phyloP scores from a whole-genome alignment of 495 filamentous ascomycete species.

The Copromyces sp. region DNA sequence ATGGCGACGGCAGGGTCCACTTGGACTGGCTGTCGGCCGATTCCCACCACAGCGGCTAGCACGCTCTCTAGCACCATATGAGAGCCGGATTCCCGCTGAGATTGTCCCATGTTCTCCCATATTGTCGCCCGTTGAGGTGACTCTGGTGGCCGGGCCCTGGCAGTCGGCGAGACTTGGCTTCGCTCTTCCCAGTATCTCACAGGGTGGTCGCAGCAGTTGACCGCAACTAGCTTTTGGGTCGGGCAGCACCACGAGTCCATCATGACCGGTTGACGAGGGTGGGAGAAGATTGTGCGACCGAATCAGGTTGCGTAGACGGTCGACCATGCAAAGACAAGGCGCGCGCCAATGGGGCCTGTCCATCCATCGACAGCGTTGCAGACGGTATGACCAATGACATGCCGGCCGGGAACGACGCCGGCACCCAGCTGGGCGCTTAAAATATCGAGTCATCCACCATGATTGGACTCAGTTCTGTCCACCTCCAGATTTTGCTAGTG shows the following conservation, averaged over 20 bases:
- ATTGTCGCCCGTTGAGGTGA: not conserved
- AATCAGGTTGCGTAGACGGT: constrained; percentile 15
- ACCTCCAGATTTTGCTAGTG: not conserved
- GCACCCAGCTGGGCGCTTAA: constrained; percentile 24
- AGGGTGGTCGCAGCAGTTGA: not conserved
- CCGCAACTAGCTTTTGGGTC: constrained; percentile 6
- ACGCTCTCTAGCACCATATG: not conserved
- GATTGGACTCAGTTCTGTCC: constrained; percentile 12
- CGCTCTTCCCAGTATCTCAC: not conserved
- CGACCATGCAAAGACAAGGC: constrained; percentile 18
- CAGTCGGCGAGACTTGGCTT: not conserved
- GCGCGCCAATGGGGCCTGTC: constrained; percentile 22
- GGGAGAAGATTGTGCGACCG: not conserved
- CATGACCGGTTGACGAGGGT: constrained; percentile 1
- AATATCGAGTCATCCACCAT: constrained; percentile 11
- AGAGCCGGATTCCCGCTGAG: constrained; percentile 1
- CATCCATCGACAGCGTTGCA: constrained; percentile 7
- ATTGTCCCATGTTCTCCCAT: not conserved
- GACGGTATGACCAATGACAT: constrained; percentile 18
- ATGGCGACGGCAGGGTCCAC: constrained; percentile 1
- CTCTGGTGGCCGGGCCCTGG: not conserved
- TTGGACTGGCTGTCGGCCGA: not conserved
- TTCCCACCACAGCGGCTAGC: constrained; percentile 22
- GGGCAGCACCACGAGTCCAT: constrained; percentile 12
- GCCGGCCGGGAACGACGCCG: constrained; percentile 7